These are phyloP conservation scores for Penicillium occitanis DNA, from an alignment of 2,329 filamentous ascomycete genomes.

Conservation along the genomic window DNA sequence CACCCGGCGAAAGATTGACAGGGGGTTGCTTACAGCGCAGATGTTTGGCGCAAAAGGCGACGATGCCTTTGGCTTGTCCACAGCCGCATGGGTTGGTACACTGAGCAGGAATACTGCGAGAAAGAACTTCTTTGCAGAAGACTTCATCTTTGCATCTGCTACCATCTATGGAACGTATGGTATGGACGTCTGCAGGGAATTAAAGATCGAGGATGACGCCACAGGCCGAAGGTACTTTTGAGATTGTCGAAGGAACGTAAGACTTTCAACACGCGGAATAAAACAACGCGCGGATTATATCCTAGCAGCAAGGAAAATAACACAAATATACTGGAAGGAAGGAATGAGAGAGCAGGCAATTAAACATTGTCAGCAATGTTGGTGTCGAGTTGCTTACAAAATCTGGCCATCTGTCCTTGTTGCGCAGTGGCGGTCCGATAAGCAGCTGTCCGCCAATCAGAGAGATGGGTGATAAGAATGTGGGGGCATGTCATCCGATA, in stretches of 20 bases:
- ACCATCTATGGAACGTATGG: not conserved
- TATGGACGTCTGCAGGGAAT: slow-evolving; percentile 1
- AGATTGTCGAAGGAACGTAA: too few relatives aligned
- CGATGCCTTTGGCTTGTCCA: slow-evolving; percentile 39
- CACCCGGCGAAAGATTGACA: not conserved
- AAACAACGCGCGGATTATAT: not conserved
- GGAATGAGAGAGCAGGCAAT: not conserved
- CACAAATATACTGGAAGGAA: not conserved
- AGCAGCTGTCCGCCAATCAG: not conserved
- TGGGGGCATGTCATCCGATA: slow-evolving; percentile 1
- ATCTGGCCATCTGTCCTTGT: slow-evolving; percentile 18
- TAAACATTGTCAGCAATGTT: not conserved
- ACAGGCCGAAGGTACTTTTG: not conserved
- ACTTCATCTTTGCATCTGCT: slow-evolving; percentile 45
- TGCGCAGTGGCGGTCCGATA: slow-evolving; percentile 13
- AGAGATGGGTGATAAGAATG: not conserved
- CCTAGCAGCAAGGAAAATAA: not conserved
- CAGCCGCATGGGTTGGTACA: slow-evolving; percentile 48
- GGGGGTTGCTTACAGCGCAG: slow-evolving; percentile 54
- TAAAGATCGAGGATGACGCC: slow-evolving; percentile 5
- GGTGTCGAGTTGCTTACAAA: slow-evolving; percentile 10
- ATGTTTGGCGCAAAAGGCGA: slow-evolving; percentile 44
- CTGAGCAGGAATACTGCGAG: slow-evolving; percentile 62
- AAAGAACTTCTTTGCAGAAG: slow-evolving; percentile 58
- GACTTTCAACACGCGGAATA: not conserved